Evolutionary conservation across 805 yeast species (phyloP).

Genomic region (Wickerhamiella domercqiae): DNA sequence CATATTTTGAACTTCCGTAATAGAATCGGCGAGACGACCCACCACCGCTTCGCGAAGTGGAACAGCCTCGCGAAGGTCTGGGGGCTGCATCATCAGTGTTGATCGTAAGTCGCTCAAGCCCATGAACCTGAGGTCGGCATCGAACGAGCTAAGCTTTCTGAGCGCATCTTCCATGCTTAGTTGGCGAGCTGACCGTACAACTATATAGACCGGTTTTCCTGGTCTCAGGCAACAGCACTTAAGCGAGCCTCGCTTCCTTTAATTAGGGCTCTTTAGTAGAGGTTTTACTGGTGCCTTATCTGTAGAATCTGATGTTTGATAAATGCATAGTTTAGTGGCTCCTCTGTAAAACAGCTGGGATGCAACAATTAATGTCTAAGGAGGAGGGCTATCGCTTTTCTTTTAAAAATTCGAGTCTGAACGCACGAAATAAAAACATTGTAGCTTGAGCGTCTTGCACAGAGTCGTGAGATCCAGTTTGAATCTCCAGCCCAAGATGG

Average conservation of each 20-base stretch:
- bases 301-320: no score
- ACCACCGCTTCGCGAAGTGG: conserved; percentile 29
- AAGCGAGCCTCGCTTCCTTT: no score
- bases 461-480: conserved; percentile 57
- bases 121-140: conserved; percentile 73
- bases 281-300: no score
- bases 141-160: conserved; percentile 24
- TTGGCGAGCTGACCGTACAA: no score
- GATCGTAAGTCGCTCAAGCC: conserved; percentile 44
- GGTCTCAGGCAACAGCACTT: no score
- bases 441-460: conserved; percentile 85
- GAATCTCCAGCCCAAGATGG: conserved; percentile 47
- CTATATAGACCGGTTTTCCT: no score
- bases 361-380: no score
- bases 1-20: conserved; percentile 59
- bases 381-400: no score
- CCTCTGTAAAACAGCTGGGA: no score
- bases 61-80: conserved; percentile 11
- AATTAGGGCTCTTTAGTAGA: no score
- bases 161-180: not conserved
- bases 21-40: conserved; percentile 39
- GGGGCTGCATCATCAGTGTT: not conserved
- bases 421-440: conserved; percentile 38
- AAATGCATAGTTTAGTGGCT: no score
- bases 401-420: not conserved